phyloP scores from a whole-genome alignment of 306 rosid species.

The Lathyrus oleraceus region DNA sequence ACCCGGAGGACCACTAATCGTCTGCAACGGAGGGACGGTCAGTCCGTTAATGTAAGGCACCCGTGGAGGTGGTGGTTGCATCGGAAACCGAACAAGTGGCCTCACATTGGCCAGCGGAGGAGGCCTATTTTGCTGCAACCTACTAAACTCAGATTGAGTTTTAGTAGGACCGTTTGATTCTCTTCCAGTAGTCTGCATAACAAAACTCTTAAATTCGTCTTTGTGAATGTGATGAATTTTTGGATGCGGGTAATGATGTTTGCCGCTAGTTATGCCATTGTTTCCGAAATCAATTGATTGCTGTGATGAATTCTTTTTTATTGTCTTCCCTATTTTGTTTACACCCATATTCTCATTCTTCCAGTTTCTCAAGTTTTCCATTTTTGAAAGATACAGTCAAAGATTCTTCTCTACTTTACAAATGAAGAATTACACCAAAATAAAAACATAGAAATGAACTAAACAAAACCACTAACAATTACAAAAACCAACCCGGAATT shows the following conservation, averaged over 20 bases:
- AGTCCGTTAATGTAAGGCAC: neutral
- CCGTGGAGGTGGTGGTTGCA: neutral
- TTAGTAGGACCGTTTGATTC: conserved; percentile 40
- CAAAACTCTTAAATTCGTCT: conserved; percentile 75
- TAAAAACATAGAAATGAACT: too few species aligned
- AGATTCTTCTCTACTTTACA: too few species aligned
- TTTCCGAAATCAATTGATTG: too few species aligned
- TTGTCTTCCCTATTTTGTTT: too few species aligned
- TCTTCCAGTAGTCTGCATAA: conserved; percentile 69
- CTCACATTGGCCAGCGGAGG: conserved; percentile 62
- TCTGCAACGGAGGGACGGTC: neutral
- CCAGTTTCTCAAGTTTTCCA: neutral
- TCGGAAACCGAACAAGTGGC: neutral
- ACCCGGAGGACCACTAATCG: neutral
- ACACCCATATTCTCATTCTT: too few species aligned
- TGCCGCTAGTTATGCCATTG: too few species aligned
- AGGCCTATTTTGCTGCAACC: conserved; percentile 77
- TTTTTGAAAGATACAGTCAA: neutral
- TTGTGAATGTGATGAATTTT: conserved; percentile 29
- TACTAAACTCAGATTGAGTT: conserved; percentile 37
- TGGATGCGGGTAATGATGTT: neutral
- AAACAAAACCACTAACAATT: too few species aligned
- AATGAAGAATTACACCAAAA: too few species aligned
- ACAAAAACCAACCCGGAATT: too few species aligned
- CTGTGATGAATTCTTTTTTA: too few species aligned